phyloP scores from a whole-genome alignment of 2,329 filamentous ascomycete species.

The Decorospora gaudefroyi region DNA sequence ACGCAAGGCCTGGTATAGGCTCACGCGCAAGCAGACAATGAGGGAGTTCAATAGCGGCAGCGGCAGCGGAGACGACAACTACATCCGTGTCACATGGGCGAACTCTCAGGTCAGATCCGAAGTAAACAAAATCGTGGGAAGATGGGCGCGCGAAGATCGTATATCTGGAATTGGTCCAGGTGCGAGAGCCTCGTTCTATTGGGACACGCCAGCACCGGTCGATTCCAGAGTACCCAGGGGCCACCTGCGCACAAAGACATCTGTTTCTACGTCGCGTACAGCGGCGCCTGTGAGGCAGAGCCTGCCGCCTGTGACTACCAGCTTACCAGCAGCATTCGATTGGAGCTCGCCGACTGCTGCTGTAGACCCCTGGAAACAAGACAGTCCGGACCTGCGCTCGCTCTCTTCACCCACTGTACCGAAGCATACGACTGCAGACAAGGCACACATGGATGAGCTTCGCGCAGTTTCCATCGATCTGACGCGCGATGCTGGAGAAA shows the following conservation, averaged over 20 bases:
- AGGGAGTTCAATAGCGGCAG: conserved; percentile 45
- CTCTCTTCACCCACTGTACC: conserved; percentile 23
- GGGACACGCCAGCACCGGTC: conserved; percentile 39
- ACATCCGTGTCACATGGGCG: conserved; percentile 47
- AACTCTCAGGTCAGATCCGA: conserved; percentile 41
- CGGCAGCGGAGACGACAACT: conserved; percentile 41
- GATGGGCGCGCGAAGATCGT: conserved; percentile 48
- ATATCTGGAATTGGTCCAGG: conserved; percentile 44
- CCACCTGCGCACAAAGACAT: conserved; percentile 35
- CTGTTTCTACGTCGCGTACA: conserved; percentile 22
- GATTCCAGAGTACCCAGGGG: conserved; percentile 19
- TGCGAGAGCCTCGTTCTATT: conserved; percentile 45
- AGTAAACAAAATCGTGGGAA: conserved; percentile 42
- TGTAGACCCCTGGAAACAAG: conserved; percentile 26
- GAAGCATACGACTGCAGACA: conserved; percentile 21
- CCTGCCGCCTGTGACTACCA: conserved; percentile 28
- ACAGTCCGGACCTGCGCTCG: conserved; percentile 20
- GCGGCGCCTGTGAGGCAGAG: conserved; percentile 25
- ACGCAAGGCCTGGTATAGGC: conserved; percentile 49
- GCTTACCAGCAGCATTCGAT: conserved; percentile 37
- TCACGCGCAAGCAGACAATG: conserved; percentile 48
- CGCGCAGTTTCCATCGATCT: conserved; percentile 22
- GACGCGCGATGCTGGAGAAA: conserved; percentile 7
- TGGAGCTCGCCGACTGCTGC: conserved; percentile 40
- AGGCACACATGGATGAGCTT: conserved; percentile 25